phyloP scores from a whole-genome alignment of 345 rosid species.

The Salix viminalis region DNA sequence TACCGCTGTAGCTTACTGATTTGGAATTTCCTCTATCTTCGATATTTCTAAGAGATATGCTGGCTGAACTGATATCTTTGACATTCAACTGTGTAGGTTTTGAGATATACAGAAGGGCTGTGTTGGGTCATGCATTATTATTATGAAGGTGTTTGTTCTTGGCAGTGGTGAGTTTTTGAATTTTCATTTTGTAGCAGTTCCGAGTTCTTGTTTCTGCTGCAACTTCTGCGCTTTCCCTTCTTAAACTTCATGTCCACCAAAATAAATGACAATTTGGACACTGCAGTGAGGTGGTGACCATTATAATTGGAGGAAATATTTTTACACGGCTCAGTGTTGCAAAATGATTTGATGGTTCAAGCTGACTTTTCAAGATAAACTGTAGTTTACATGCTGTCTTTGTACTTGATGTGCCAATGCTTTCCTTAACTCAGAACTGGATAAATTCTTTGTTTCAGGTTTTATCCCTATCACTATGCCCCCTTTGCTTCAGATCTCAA shows the following conservation, averaged over 20 bases:
- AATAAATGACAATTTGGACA: not conserved
- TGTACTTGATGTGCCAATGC: not conserved
- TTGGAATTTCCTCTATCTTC: not conserved
- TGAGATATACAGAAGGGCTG: constrained; percentile 82
- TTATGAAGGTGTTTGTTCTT: constrained; percentile 94
- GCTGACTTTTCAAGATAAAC: not conserved
- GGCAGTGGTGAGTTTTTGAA: constrained; percentile 73
- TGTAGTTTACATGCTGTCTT: not conserved
- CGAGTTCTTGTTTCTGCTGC: not conserved
- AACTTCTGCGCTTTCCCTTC: not conserved
- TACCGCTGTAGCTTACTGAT: not conserved
- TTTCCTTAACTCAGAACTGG: not conserved
- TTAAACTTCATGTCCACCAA: not conserved
- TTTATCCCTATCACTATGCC: constrained; percentile 95
- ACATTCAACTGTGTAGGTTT: constrained; percentile 43
- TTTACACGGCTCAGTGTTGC: not conserved
- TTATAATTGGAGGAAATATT: not conserved
- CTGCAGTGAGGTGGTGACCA: not conserved
- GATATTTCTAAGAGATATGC: not conserved
- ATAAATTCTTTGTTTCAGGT: constrained; percentile 45
- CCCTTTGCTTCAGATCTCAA: constrained; percentile 98
- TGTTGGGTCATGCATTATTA: constrained; percentile 98
- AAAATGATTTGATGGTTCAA: not conserved
- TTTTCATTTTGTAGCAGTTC: not conserved
- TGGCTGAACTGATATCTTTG: constrained; percentile 9